Conservation (phyloP, 306 rosid species). For the Notholithocarpus densiflorus region DNA sequence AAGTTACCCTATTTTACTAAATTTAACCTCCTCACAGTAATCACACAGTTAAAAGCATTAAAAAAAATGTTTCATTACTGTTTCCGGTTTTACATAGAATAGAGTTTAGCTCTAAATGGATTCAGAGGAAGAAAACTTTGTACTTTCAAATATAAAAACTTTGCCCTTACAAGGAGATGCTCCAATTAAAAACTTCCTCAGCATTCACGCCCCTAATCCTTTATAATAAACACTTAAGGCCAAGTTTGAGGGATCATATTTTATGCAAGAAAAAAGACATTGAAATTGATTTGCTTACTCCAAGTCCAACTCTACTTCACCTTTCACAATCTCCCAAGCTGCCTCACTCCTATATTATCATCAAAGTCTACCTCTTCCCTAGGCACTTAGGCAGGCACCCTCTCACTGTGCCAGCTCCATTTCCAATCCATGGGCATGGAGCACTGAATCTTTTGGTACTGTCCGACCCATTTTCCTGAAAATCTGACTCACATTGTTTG, state of each 20-base stretch:
- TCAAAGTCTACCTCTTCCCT: conserved; percentile 53
- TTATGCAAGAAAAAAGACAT: conserved; percentile 35
- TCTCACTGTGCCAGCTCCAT: conserved; percentile 34
- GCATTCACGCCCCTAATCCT: conserved; percentile 30
- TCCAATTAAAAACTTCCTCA: conserved; percentile 36
- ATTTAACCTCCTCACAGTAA: conserved; percentile 39
- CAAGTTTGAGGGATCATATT: conserved; percentile 30
- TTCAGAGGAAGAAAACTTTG: no score
- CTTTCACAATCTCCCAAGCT: conserved; percentile 77
- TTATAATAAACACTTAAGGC: conserved; percentile 15
- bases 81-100: no score
- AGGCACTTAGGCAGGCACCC: conserved; percentile 34
- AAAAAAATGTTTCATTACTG: conserved; percentile 19
- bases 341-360: conserved; percentile 42
- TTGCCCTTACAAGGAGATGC: conserved; percentile 23
- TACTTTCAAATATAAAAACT: neutral
- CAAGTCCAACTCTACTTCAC: conserved; percentile 39
- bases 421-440: conserved; percentile 35
- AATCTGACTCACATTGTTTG: neutral
- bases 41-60: conserved; percentile 34
- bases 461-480: conserved; percentile 26
- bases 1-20: conserved; percentile 42
- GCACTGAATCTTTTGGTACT: conserved; percentile 77
- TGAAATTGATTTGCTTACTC: conserved; percentile 48
- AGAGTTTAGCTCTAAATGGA: no score